Evolutionary conservation across 257 asterid species (phyloP).

Genomic region (Lantana camara): DNA sequence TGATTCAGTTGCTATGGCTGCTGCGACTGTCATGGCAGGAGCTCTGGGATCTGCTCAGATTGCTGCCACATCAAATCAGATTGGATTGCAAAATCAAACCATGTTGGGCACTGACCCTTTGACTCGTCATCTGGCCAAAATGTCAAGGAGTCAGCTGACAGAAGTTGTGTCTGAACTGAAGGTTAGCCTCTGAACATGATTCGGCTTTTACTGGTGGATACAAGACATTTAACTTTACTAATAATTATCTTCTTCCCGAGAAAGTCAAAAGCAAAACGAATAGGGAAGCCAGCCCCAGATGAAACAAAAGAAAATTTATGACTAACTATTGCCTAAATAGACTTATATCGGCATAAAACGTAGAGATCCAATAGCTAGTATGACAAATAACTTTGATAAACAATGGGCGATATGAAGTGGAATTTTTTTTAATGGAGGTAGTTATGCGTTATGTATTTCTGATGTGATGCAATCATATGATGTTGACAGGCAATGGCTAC

Average conservation of each 20-base stretch:
- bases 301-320: not conserved
- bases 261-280: slow-evolving; percentile 4
- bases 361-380: slow-evolving; percentile 5
- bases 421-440: slow-evolving; percentile 3
- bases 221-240: not conserved
- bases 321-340: slow-evolving; percentile 13
- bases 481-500: slow-evolving; percentile 75
- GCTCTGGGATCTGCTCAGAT: slow-evolving; percentile 80
- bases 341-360: not conserved
- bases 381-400: too few species aligned
- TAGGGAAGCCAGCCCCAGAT: not conserved
- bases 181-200: slow-evolving; percentile 49
- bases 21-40: slow-evolving; percentile 89
- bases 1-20: slow-evolving; percentile 72
- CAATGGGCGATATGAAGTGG: too few species aligned
- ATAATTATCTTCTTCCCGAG: not conserved
- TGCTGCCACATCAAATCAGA: slow-evolving; percentile 45
- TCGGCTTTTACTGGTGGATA: slow-evolving; percentile 7
- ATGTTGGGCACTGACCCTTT: slow-evolving; percentile 70
- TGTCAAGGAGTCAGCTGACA: slow-evolving; percentile 78
- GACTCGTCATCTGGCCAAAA: slow-evolving; percentile 78
- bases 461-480: slow-evolving; percentile 26
- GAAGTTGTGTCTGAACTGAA: slow-evolving; percentile 71
- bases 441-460: slow-evolving; percentile 14
- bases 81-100: slow-evolving; percentile 45